Evolutionary conservation across 805 yeast genomes (phyloP), one percentile per base, ranked within the genome.

Genomic region (Hanseniaspora meyeri): DNA sequence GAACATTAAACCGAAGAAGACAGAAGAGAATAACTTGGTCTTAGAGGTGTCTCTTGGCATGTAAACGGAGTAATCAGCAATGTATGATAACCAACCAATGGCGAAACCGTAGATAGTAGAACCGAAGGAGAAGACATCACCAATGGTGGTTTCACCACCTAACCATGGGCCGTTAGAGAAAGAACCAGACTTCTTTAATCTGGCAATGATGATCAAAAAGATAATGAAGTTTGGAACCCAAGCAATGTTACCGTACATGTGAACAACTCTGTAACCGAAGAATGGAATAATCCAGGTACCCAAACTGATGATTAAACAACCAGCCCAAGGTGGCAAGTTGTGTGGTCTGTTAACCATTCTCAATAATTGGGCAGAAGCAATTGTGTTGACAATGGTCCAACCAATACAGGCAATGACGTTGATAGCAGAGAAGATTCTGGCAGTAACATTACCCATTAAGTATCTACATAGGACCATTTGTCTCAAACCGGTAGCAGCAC

Each of bases 61-160:
- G 73, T 87, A 89, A 46, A 83, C 88, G 50, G 95, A 87, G 73
- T 89, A 90, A 72, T 89, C 97, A 53, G 95, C 80, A 45, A 96
- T 93, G 64, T 83, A 87, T n/a, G 96, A 83, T 57, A 95, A 81
- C 96, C 96, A 89, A 62, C 96, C 96, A 57, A 95, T 80, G 49
- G 95, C 95, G 65, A 84, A 89, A 60, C 96, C 96, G 66, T 79
- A 89, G 61, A 85, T 69, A 46, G 93, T 71, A 67, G 88, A 83
- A 66, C 96, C 96, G 62, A 85, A 88, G 19, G 91, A 80, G 54
- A 89, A 74, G 24, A 87, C 91, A 65, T 69, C 64, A 60, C 87
- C 96, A 39, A 93, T 95, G 57, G 84, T 83, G 24, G 79, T 74
- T 24, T 72, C 66, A 59, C 96, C 96, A 42, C 77, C 66, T 16